A percentile compares a stretch with the other conserved stretches of the same genome.
phyloP scores from a whole-genome alignment of 495 filamentous ascomycete genomes.

The Lineolata rhizophorae region DNA sequence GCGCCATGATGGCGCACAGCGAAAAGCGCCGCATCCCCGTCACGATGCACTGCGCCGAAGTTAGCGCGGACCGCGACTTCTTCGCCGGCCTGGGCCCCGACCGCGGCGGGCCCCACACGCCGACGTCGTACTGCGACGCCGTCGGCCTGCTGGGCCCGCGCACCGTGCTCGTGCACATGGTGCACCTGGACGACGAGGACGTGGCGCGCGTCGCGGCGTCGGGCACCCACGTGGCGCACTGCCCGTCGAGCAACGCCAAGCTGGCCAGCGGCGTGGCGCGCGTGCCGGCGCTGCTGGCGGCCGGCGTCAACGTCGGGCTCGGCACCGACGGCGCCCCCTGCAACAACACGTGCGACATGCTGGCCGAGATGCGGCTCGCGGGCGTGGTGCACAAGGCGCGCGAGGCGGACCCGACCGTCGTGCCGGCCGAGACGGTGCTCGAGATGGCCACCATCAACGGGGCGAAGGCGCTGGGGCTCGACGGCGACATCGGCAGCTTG shows the following conservation, averaged over 20 bases:
- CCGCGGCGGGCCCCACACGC: conserved; percentile 20
- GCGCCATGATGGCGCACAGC: conserved; percentile 23
- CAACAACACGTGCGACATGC: conserved; percentile 27
- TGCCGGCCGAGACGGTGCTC: too few species aligned
- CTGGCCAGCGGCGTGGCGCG: conserved; percentile 27
- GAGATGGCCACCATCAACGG: conserved; percentile 6
- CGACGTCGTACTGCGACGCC: conserved; percentile 6
- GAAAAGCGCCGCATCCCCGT: conserved; percentile 11
- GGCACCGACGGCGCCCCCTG: conserved; percentile 30
- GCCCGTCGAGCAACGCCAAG: conserved; percentile 28
- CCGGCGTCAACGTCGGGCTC: conserved; percentile 22
- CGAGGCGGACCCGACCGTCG: conserved; percentile 22
- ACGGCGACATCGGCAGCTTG: conserved; percentile 3
- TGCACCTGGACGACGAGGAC: conserved; percentile 25
- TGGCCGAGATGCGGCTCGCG: conserved; percentile 30
- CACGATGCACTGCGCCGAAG: conserved; percentile 19
- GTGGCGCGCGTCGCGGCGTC: conserved; percentile 20
- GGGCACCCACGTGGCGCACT: conserved; percentile 25
- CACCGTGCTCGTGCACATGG: conserved; percentile 20
- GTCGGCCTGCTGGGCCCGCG: conserved; percentile 1
- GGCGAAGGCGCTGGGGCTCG: conserved; percentile 5
- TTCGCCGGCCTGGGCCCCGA: conserved; percentile 16
- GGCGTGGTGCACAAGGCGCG: conserved; percentile 28
- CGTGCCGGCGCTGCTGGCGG: conserved; percentile 18
- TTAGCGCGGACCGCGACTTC: conserved; percentile 17